Evolutionary conservation across 75 land plant genomes (phyloP).

Genomic region (Ceratopteris richardii): DNA sequence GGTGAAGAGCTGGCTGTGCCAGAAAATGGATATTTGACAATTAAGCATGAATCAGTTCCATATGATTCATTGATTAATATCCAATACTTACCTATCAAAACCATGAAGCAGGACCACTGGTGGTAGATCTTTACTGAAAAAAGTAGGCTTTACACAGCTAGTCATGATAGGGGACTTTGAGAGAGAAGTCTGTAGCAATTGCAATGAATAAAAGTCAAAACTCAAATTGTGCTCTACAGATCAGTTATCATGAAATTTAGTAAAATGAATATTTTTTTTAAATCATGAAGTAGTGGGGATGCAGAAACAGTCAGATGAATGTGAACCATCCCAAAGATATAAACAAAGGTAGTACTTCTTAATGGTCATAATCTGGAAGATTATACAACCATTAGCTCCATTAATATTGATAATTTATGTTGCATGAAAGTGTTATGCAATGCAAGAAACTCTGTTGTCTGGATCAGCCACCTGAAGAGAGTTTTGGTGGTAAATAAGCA

Average conservation of each 20-base stretch:
- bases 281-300: not conserved
- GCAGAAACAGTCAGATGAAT: not conserved
- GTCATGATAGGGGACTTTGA: slow-evolving; percentile 56
- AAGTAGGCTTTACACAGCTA: slow-evolving; percentile 73
- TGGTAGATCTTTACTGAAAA: slow-evolving; percentile 9
- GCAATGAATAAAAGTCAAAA: too few relatives aligned
- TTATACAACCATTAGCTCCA: too few relatives aligned
- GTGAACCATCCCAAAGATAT: not conserved
- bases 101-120: slow-evolving; percentile 93
- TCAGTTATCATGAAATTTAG: too few relatives aligned
- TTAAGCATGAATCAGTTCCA: not conserved
- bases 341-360: not conserved
- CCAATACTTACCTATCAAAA: slow-evolving; percentile 67
- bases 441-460: too few relatives aligned
- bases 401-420: too few relatives aligned
- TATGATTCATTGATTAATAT: not conserved
- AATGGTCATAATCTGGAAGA: not conserved
- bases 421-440: too few relatives aligned
- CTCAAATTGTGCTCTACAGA: too few relatives aligned
- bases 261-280: not conserved
- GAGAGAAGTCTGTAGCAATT: slow-evolving; percentile 43
- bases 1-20: too few relatives aligned
- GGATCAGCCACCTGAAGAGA: too few relatives aligned
- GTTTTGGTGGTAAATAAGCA: too few relatives aligned
- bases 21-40: too few relatives aligned